Evolutionary conservation across 345 rosid genomes (phyloP).

Genomic region (Pseudoturritis turrita): DNA sequence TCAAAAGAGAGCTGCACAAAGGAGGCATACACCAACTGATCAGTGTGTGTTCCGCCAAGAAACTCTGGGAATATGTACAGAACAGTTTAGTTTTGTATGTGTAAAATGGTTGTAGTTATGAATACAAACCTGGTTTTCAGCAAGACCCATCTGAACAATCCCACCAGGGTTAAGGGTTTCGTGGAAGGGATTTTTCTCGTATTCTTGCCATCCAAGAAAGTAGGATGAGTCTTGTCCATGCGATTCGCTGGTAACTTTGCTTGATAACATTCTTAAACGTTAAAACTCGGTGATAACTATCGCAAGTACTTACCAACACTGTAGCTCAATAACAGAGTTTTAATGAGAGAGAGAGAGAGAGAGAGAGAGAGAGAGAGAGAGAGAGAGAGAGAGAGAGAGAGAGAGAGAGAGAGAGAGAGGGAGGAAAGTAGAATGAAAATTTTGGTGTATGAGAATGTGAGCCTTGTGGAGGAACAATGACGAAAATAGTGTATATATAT

Average conservation of each 20-base stretch:
- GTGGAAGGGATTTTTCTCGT: conserved; percentile 63
- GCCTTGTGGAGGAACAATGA: conserved; percentile 30
- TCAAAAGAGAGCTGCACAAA: conserved; percentile 67
- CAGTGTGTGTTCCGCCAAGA: not conserved
- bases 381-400: not conserved
- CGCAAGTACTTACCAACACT: not conserved
- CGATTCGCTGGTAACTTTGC: conserved; percentile 50
- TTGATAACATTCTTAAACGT: conserved; percentile 47
- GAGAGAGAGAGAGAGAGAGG: not conserved
- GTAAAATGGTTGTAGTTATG: not conserved
- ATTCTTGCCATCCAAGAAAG: conserved; percentile 79
- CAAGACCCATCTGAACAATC: conserved; percentile 91
- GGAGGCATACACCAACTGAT: not conserved
- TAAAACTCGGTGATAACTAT: not conserved
- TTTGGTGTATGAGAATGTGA: conserved; percentile 21
- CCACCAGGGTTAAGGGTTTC: conserved; percentile 56
- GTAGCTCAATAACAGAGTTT: not conserved
- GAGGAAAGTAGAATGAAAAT: not conserved
- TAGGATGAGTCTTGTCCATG: conserved; percentile 87
- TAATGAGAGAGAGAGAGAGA: not conserved
- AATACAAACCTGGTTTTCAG: conserved; percentile 77
- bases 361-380: not conserved
- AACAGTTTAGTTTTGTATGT: not conserved
- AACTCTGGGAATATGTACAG: not conserved
- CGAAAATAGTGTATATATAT: conserved; percentile 4